Evolutionary conservation across 2,329 filamentous ascomycete species (phyloP), one percentile per base, ranked within the genome.

Genomic region (Bipolaris bicolor): DNA sequence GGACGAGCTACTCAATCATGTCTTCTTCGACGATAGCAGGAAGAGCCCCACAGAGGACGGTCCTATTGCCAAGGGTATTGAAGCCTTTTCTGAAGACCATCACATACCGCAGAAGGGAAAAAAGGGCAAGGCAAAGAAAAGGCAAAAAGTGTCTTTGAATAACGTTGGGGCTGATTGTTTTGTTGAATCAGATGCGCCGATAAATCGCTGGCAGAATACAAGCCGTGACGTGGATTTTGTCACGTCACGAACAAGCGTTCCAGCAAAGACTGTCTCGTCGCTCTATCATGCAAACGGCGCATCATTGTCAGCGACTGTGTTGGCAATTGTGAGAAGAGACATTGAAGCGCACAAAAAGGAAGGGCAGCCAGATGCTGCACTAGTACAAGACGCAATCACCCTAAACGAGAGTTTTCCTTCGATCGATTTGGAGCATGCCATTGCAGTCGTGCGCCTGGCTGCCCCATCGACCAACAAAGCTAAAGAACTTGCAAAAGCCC

Each of bases 1-100:
- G 60, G 92, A 97, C 66, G 87, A 92, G 57, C 80, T 98, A 11
- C 83, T 97, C 31, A 96, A 90, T 63, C 82, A 91, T 13, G 86
- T 90, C 18, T 92, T 89, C 69, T 87, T 97, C 4, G 86, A 91
- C 56, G 86, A 92, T 55, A 84, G 84, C 0, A 81, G 85, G 52
- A 80, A 84, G 15, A 77, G 76, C 36, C 78, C 81, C 3, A 78
- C 74, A 2, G 73, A 76, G 45, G 78, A 76, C 33, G 75, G 78
- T 16, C 54, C 65, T 4, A 68, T 79, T 5, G 72, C 80, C 1
- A 94, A 90, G 71, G 91, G 92, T 0, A 81, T 97, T n/a, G 92
- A 97, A 56, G 92, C 86, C 0, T 97, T 97, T 71, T 87, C 86
- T 20, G 82, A 86, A 37, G 82, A 83, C 0, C 82, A 86, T 15